Conservation (phyloP, 805 yeast genomes). For the Cyberlindnera mississippiensis region DNA sequence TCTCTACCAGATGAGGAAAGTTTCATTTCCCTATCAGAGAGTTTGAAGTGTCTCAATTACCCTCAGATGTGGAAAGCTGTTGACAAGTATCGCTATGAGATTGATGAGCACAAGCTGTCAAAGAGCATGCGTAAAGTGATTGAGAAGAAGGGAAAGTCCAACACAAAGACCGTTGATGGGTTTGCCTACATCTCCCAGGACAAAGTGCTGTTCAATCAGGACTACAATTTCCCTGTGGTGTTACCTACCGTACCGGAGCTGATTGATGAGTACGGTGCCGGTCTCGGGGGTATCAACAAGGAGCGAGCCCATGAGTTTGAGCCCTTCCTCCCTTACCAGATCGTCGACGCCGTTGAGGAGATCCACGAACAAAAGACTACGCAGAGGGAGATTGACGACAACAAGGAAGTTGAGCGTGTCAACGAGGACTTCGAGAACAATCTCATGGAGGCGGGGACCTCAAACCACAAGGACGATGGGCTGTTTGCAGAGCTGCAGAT, state of each 20-base stretch:
- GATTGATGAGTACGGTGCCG: slow-evolving; percentile 72
- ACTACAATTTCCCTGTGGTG: slow-evolving; percentile 17
- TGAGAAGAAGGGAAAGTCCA: slow-evolving; percentile 12
- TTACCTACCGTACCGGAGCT: slow-evolving; percentile 74
- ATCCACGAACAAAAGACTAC: slow-evolving; percentile 43
- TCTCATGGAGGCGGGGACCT: slow-evolving; percentile 13
- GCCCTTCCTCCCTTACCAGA: slow-evolving; percentile 67
- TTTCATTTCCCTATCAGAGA: slow-evolving; percentile 47
- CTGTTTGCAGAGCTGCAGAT: slow-evolving; percentile 44
- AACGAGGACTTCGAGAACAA: slow-evolving; percentile 17
- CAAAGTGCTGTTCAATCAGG: slow-evolving; percentile 39
- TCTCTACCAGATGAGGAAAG: slow-evolving; percentile 63
- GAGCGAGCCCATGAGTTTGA: slow-evolving; percentile 54
- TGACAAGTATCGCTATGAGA: slow-evolving; percentile 79
- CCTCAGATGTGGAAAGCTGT: slow-evolving; percentile 66
- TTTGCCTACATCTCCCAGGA: slow-evolving; percentile 23
- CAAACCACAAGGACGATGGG: slow-evolving; percentile 39
- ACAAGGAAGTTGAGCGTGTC: slow-evolving; percentile 14
- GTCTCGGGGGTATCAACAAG: slow-evolving; percentile 56
- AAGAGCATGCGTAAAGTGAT: slow-evolving; percentile 27
- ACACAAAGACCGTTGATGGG: slow-evolving; percentile 7
- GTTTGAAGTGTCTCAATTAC: slow-evolving; percentile 58
- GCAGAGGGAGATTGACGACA: slow-evolving; percentile 22
- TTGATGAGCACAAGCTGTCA: slow-evolving; percentile 66
- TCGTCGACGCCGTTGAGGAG: slow-evolving; percentile 70